phyloP scores from a whole-genome alignment of 257 asterid species.

The Oldenlandia corymbosa region DNA sequence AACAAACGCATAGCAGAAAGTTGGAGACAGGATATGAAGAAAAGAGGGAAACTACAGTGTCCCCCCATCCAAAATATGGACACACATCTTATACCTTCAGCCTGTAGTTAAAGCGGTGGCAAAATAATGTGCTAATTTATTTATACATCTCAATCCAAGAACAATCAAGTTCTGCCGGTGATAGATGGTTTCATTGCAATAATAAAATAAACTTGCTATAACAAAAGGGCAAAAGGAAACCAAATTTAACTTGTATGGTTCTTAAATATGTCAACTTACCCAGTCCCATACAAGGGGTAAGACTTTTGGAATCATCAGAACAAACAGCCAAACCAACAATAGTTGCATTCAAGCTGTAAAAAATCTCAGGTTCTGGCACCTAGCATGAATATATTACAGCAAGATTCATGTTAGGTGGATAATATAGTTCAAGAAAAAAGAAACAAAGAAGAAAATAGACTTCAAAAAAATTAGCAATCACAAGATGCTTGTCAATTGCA shows the following conservation, averaged over 20 bases:
- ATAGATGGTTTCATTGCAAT: neutral
- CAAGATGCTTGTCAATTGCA: neutral
- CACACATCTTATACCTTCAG: no score
- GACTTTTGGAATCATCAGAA: constrained; percentile 40
- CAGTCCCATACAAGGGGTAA: constrained; percentile 82
- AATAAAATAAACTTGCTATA: neutral
- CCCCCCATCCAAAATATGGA: no score
- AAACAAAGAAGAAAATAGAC: neutral
- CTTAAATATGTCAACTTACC: constrained; percentile 43
- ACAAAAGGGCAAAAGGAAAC: neutral
- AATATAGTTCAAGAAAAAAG: neutral
- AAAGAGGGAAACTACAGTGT: no score
- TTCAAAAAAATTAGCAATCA: neutral
- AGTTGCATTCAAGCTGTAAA: constrained; percentile 86
- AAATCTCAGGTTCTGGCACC: constrained; percentile 62
- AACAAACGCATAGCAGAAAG: neutral
- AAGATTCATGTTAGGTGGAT: constrained; percentile 1
- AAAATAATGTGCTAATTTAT: neutral
- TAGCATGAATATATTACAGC: constrained; percentile 29
- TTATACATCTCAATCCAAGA: neutral
- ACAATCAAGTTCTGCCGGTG: neutral
- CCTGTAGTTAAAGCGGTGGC: neutral
- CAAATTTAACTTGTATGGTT: neutral
- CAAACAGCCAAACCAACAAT: constrained; percentile 77
- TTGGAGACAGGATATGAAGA: no score